Conservation (phyloP, 345 rosid species). For the Cardiospermum halicacabum region DNA sequence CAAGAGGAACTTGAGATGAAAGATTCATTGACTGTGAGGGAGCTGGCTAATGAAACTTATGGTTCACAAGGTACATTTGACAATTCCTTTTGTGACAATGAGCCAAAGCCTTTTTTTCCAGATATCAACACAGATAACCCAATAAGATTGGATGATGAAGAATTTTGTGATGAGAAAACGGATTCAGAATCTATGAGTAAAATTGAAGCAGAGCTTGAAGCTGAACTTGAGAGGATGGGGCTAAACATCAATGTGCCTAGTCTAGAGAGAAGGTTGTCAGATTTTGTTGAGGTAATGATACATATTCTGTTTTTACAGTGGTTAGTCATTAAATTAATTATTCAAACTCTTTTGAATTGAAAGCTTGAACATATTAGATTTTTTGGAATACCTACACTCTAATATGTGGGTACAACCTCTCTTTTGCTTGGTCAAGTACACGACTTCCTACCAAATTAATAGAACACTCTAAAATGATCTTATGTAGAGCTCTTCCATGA, state of each 20-base stretch:
- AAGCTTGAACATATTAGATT: not conserved
- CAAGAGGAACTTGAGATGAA: conserved; percentile 74
- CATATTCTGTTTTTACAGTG: not conserved
- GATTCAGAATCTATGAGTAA: conserved; percentile 53
- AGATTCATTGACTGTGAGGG: conserved; percentile 56
- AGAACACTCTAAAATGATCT: not conserved
- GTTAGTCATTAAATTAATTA: conserved; percentile 1
- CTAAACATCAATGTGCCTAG: conserved; percentile 48
- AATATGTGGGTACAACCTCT: not conserved
- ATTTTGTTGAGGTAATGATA: conserved; percentile 48
- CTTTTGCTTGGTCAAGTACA: conserved; percentile 1
- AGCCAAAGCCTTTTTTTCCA: conserved; percentile 12
- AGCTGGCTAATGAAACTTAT: conserved; percentile 43
- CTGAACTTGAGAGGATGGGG: conserved; percentile 90
- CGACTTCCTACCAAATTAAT: not conserved
- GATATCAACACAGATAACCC: conserved; percentile 17
- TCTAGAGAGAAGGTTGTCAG: conserved; percentile 38
- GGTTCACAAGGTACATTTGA: conserved; percentile 30
- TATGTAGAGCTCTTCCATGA: not conserved
- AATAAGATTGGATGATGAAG: conserved; percentile 18
- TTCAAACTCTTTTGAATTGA: not conserved
- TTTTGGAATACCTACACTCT: not conserved
- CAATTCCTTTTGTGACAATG: conserved; percentile 22
- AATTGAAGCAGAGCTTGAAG: conserved; percentile 96
- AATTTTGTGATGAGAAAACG: conserved; percentile 31